A percentile compares a stretch with the other conserved stretches of the same genome.
Evolutionary conservation across 2,329 filamentous ascomycete genomes (phyloP).

Genomic region (Xylaria sp.): DNA sequence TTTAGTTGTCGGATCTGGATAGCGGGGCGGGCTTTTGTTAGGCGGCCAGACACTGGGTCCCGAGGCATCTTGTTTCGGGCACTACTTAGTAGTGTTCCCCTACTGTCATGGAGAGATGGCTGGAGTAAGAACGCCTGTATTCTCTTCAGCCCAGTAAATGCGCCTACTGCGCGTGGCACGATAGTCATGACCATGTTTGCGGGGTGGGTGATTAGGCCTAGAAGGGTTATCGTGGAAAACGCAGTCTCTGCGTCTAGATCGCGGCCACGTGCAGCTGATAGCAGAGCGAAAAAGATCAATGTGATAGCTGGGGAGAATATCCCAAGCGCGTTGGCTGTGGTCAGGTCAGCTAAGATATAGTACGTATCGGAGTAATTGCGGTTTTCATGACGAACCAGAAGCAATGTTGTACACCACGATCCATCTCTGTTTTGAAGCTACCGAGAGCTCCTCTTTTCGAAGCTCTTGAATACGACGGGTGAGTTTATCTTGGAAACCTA

Average conservation of each 20-base stretch:
- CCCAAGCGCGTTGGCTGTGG: slow-evolving; percentile 55
- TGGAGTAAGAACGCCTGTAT: slow-evolving; percentile 53
- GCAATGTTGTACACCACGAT: slow-evolving; percentile 56
- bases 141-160: slow-evolving; percentile 52
- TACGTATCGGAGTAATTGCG: neutral
- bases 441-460: slow-evolving; percentile 50
- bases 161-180: slow-evolving; percentile 50
- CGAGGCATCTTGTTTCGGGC: neutral
- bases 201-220: slow-evolving; percentile 55
- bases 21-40: neutral
- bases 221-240: slow-evolving; percentile 55
- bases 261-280: slow-evolving; percentile 40
- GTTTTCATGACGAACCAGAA: slow-evolving; percentile 50
- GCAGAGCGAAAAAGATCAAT: slow-evolving; percentile 51
- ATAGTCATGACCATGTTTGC: slow-evolving; percentile 59
- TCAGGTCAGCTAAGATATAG: neutral
- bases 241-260: slow-evolving; percentile 52
- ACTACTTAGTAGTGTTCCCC: slow-evolving; percentile 1
- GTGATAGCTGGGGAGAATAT: slow-evolving; percentile 57
- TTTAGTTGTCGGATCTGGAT: slow-evolving; percentile 14
- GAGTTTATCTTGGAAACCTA: slow-evolving; percentile 49
- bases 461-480: slow-evolving; percentile 43
- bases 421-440: slow-evolving; percentile 53
- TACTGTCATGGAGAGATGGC: slow-evolving; percentile 31
- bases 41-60: neutral